phyloP scores from a whole-genome alignment of 2,329 filamentous ascomycete genomes.

The Colletotrichum orbiculare region DNA sequence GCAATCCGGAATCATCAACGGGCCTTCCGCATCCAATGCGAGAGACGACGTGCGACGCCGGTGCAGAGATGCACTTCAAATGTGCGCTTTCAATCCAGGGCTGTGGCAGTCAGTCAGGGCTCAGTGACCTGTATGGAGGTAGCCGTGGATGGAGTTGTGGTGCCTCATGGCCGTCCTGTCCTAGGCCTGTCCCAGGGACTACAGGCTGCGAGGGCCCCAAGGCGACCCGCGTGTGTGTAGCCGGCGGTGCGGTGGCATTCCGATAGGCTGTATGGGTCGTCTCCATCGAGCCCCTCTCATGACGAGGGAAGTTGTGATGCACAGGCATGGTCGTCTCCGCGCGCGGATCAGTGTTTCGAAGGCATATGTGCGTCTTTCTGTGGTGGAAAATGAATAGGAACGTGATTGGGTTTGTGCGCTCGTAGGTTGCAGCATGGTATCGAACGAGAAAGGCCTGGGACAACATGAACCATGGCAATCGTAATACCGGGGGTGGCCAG shows the following conservation, averaged over 20 bases:
- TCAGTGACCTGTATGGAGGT: constrained; percentile 11
- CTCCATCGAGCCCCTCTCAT: constrained; percentile 26
- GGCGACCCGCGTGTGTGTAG: constrained; percentile 9
- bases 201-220: constrained; percentile 3
- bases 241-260: constrained; percentile 24
- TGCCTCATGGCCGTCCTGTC: background rate
- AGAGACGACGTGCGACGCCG: constrained; percentile 15
- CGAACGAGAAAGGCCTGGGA: background rate
- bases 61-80: constrained; percentile 2
- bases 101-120: constrained; percentile 14
- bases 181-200: no score
- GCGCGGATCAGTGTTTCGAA: constrained; percentile 25
- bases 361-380: constrained; percentile 1
- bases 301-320: constrained; percentile 23
- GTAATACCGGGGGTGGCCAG: background rate
- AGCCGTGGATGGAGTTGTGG: constrained; percentile 9
- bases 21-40: constrained; percentile 28
- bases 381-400: constrained; percentile 1
- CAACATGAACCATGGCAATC: constrained; percentile 1
- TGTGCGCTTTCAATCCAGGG: constrained; percentile 1
- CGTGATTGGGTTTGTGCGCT: background rate
- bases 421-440: no score
- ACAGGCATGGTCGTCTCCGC: constrained; percentile 28
- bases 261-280: constrained; percentile 25
- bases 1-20: constrained; percentile 24